A percentile compares a stretch with the other conserved stretches of the same genome.
Evolutionary conservation across 2,329 filamentous ascomycete genomes (phyloP).

Genomic region (Zymoseptoria tritici): DNA sequence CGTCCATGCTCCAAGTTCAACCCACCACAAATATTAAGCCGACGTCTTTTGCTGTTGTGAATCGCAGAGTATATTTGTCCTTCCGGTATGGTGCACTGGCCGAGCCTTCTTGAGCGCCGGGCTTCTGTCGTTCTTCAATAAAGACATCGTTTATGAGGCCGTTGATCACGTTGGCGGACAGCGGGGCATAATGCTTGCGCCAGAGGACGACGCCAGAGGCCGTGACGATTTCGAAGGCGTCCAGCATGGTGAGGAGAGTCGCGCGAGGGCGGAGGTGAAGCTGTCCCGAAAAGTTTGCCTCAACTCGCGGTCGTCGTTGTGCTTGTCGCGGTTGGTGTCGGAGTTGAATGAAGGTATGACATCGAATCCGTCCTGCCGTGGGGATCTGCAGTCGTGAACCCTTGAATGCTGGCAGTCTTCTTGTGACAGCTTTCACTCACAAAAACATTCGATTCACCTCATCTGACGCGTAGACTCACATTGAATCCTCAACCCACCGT

Average conservation of each 20-base stretch:
- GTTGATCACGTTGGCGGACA: constrained; percentile 81
- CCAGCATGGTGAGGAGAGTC: constrained; percentile 60
- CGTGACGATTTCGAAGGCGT: constrained; percentile 93
- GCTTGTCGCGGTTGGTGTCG: background rate
- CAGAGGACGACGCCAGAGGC: constrained; percentile 95
- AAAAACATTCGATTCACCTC: background rate
- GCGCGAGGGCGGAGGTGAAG: constrained; percentile 1
- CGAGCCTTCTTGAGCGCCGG: constrained; percentile 49
- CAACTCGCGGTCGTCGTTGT: background rate
- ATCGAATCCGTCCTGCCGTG: background rate
- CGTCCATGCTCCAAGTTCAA: constrained; percentile 7
- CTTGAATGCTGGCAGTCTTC: background rate
- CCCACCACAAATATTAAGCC: constrained; percentile 90
- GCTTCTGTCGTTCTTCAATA: constrained; percentile 79
- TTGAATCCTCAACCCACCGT: background rate
- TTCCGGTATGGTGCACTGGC: constrained; percentile 70
- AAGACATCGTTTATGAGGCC: constrained; percentile 93
- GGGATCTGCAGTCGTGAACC: background rate
- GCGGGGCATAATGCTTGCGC: constrained; percentile 77
- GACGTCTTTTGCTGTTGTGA: constrained; percentile 85
- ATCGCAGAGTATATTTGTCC: constrained; percentile 92
- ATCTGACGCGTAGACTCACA: background rate
- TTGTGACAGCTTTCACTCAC: background rate
- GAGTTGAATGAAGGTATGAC: background rate
- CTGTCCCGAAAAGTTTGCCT: background rate